Evolutionary conservation across 768 basidiomycete species (phyloP), one percentile per base, ranked within the genome.

Genomic region (Boletus reticulatus): DNA sequence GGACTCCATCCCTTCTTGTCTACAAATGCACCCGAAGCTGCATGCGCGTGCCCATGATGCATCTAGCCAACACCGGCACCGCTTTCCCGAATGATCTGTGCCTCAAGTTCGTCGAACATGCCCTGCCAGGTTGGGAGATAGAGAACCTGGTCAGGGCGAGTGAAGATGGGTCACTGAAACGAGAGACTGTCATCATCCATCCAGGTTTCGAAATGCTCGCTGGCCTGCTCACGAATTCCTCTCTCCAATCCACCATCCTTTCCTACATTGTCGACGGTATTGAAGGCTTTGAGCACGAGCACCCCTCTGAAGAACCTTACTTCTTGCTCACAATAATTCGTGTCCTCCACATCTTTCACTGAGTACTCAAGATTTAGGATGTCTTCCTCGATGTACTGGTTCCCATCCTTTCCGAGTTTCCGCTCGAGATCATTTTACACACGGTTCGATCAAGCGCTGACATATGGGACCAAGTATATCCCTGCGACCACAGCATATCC

Each of bases 121-220:
- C 85, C 24, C 73, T 98, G 36, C 89, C 88, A 0, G 85, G 85
- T 62, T 94, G 89, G 71, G 86, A 93, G 64, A 75, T 96, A 46
- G 88, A 91, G 62, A 80, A 81, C 4, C 74, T 97, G 17, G 76
- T 92, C 20, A 75, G 80, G 9, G 72, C 76, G 43, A 74, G 75
- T 2, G 85, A 89, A 52, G 82, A 82, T 19, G 69, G 73, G 6
- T 64, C 76, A 16, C 67, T 79, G 24, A 85, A 78, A 53, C 71
- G 73, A 36, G 87, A 89, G 27, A 64, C 70, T 0, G 70, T 92
- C 16, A 62, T 82, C 10, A 65, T 82, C 3, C 93, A 97, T 65
- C 94, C 96, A 3, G 96, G 94, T 0, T 93, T 90, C 67, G 89
- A 94, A 52, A 75, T 97, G 52, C 83, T 94, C 72, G 83, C 87